Evolutionary conservation across 179 eudicot species (phyloP), one percentile per base, ranked within the genome.

Genomic region (Gypsophila paniculata): DNA sequence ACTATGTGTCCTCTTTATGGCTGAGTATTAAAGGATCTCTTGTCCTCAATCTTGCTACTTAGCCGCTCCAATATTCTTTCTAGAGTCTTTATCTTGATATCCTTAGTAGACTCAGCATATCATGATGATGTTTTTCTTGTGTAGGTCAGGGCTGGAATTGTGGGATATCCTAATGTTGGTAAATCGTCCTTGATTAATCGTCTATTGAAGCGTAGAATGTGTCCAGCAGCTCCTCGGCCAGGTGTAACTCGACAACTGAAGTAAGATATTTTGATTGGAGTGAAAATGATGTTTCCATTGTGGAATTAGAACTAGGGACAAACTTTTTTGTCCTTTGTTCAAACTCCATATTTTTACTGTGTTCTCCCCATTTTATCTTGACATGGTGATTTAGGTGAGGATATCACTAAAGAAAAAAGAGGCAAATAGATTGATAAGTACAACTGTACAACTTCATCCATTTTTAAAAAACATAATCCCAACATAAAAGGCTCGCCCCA

Each of bases 111-210:
- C 0, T 67, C 44, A 29, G 38, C 36, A 38, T 68, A 26, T 44
- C 54, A 70, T 78, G 55, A 74, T 46, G 15, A 42, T 58, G 17
- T 48, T 54, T 8, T 32, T 61, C 49, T 36, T 26, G 38, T 69
- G 52, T 86, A 94, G 99, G 96, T 94, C 69, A 87, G 99, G 75
- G 99, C 97, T 80, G 99, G 99, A 77, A 84, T 94, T 68, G 96
- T 94, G 49, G 99, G 97, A 21, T 94, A 91, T 83, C 99, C 99
- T 69, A 94, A 94, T 86, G 97, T 94, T 79, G 99, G 99, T 9
- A 94, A 94, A 81, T 94, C 99, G 74, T 94, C 99, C 61, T 83
- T 94, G 82, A 87, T 94, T 67, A 94, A 94, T 76, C 97, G 99
- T 74, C 80, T 94, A 85, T 81, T 94, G 75, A 94, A 94, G 82